Conservation (phyloP, 768 basidiomycete species). For the Mycena haematopus region DNA sequence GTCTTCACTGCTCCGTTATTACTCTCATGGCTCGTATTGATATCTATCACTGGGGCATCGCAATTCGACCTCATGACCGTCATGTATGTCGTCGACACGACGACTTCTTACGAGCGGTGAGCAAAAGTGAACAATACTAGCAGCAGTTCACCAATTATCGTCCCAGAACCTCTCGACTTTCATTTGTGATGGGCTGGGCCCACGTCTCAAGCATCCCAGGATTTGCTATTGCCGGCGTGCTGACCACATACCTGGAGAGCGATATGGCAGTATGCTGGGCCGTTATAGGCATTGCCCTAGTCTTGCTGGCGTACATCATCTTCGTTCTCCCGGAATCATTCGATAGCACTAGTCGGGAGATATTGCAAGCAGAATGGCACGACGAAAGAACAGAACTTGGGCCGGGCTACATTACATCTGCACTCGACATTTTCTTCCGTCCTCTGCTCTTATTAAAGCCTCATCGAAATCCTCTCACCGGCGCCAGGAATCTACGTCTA, state of each 20-base stretch:
- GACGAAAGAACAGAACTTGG: not conserved
- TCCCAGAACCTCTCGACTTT: not conserved
- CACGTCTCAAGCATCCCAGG: conserved; percentile 4
- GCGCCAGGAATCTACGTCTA: conserved; percentile 3
- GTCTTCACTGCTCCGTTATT: conserved; percentile 5
- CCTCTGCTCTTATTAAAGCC: conserved; percentile 8
- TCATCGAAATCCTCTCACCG: conserved; percentile 4
- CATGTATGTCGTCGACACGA: conserved; percentile 13
- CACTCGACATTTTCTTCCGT: conserved; percentile 1
- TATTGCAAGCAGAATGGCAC: conserved; percentile 6
- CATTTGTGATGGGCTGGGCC: conserved; percentile 8
- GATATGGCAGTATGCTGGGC: conserved; percentile 9
- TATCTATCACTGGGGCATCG: conserved; percentile 1
- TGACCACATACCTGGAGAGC: conserved; percentile 4
- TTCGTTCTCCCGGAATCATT: conserved; percentile 12
- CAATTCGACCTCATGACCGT: conserved; percentile 8
- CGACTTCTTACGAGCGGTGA: not conserved
- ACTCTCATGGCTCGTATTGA: conserved; percentile 2
- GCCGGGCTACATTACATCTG: not conserved
- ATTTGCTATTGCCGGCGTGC: conserved; percentile 3
- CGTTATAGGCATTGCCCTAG: conserved; percentile 1
- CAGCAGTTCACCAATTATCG: not conserved
- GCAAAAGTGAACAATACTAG: not conserved
- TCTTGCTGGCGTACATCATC: not conserved
- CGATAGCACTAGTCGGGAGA: not conserved